Base-by-base conservation (phyloP, 495 filamentous ascomycete species). In the Penicillium angulare region DNA sequence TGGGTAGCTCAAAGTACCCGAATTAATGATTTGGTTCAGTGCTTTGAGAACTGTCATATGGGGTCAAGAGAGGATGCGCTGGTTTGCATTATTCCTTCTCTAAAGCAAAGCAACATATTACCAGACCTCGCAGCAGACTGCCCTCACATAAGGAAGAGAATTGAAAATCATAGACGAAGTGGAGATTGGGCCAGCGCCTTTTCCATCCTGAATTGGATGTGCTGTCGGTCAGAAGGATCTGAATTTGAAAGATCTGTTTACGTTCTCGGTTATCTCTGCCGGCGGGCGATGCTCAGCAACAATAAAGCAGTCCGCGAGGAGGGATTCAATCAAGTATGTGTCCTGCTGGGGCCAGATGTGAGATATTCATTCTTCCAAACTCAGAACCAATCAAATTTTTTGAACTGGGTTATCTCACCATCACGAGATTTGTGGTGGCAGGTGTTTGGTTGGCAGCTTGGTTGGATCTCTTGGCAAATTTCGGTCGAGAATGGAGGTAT, bases 11-110 rank as follows among this genome's bases (percentile, higher is more conserved):
- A 61, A 5, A 64, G 50, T 31, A 59, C 20, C 26, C 56, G 47
- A 3, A 27, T 74, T 7, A 50, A 72, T 7, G 57, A 63, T 0
- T 24, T 74, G 7, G 51, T 62, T 2, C 12, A 23, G 0, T 66
- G 59, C 21, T 69, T 72, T 40, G 64, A 67, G 26, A 35, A 24
- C 0, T 17, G 34, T 7, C 24, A 32, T 0, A 36, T 72, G n/a
- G 71, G 68, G 0, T 61, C 67, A 5, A 55, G 57, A 23, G 71
- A 74, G 42, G 68, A 72, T 46, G 71, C 64, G 8, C 38, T 72
- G 5, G 38, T 74, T 6, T 74, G 71, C 47, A 66, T 69, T 22
- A 48, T 74, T 5, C 68, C 67, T 0, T 48, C 51, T 7, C 23
- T 74, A 13, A 65, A 43, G 35, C n/a, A 49, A 0, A 46, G 36